Conservation (phyloP, 148 eudicot genomes). For the Rhododendron simsii region DNA sequence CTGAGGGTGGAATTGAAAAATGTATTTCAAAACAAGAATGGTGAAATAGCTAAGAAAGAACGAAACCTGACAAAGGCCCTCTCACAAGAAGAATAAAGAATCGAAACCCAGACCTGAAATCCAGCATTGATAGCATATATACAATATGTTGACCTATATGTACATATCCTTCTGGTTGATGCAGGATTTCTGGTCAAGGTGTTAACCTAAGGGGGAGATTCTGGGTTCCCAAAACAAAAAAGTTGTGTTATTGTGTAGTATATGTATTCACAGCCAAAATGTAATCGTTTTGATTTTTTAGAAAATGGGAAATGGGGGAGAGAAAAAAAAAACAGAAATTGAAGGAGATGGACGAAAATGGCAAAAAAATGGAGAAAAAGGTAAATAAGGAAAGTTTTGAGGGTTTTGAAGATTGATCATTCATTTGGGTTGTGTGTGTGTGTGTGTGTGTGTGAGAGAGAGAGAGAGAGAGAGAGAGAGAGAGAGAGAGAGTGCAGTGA, state of each 20-base stretch:
- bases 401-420: constrained; percentile 5
- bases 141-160: not conserved
- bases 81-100: not conserved
- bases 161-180: constrained; percentile 15
- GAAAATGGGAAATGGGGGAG: not conserved
- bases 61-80: not conserved
- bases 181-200: constrained; percentile 32
- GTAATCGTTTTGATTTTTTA: not conserved
- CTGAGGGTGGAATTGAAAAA: not conserved
- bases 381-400: constrained; percentile 3
- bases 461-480: not conserved
- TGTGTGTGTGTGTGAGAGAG: not conserved
- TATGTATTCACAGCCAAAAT: not conserved
- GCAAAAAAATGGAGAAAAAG: constrained; percentile 3
- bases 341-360: not conserved
- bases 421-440: not conserved
- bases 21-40: not conserved
- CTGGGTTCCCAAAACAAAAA: constrained; percentile 20
- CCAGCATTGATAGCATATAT: constrained; percentile 18
- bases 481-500: not conserved
- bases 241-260: not conserved
- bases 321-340: not conserved
- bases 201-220: constrained; percentile 17
- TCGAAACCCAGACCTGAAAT: constrained; percentile 32
- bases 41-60: not conserved